Evolutionary conservation across 2,329 filamentous ascomycete species (phyloP).

Genomic region (Gnomoniopsis sp.): DNA sequence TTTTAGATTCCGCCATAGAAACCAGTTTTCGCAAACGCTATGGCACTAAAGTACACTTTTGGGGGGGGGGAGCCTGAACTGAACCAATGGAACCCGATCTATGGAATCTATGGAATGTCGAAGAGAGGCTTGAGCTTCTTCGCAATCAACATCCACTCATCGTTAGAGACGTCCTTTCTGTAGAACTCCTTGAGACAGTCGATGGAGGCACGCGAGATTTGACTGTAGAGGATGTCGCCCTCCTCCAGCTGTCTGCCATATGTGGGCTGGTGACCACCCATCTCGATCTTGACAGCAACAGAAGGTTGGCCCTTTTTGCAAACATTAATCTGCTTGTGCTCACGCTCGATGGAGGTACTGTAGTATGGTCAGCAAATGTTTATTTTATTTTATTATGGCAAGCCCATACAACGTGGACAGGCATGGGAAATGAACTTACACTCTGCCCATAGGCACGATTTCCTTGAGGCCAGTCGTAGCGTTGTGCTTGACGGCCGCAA

Average conservation of each 20-base stretch:
- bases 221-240: conserved; percentile 79
- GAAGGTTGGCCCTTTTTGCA: conserved; percentile 98
- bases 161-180: conserved; percentile 78
- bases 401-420: neutral
- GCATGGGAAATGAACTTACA: conserved; percentile 60
- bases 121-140: conserved; percentile 92
- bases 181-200: conserved; percentile 97
- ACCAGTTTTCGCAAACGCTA: neutral
- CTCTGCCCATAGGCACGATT: conserved; percentile 80
- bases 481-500: conserved; percentile 82
- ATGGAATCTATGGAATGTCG: conserved; percentile 65
- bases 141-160: conserved; percentile 92
- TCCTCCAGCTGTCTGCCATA: conserved; percentile 97
- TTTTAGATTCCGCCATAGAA: neutral
- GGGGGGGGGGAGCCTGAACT: neutral
- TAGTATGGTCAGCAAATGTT: neutral
- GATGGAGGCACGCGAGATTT: conserved; percentile 84
- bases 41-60: neutral
- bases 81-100: neutral
- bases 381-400: neutral
- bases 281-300: conserved; percentile 96
- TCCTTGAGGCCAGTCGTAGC: conserved; percentile 77
- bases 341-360: conserved; percentile 93
- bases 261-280: conserved; percentile 83
- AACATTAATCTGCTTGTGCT: conserved; percentile 89